phyloP scores from a whole-genome alignment of 2,329 filamentous ascomycete genomes.

The Intubia oerlemansii region DNA sequence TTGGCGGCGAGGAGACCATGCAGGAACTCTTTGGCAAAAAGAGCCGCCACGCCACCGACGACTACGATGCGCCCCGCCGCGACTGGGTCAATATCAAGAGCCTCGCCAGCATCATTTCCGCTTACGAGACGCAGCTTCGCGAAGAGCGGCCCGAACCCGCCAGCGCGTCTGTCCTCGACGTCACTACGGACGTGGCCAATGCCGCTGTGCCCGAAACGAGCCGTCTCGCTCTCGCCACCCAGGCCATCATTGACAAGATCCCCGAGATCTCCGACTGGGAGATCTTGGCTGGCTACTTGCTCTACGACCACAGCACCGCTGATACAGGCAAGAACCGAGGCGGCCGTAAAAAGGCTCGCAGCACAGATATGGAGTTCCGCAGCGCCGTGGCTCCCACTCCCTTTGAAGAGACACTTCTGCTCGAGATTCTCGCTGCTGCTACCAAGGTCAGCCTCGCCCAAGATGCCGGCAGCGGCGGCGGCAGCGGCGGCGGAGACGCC shows the following conservation, averaged over 20 bases:
- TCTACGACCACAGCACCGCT: slow-evolving; percentile 61
- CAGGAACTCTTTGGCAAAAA: slow-evolving; percentile 54
- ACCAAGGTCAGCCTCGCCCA: slow-evolving; percentile 55
- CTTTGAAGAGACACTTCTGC: slow-evolving; percentile 61
- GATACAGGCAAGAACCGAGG: slow-evolving; percentile 16
- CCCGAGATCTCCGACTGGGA: slow-evolving; percentile 74
- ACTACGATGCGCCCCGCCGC: slow-evolving; percentile 52
- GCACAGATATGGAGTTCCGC: slow-evolving; percentile 40
- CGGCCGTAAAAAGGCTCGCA: slow-evolving; percentile 10
- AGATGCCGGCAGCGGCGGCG: slow-evolving; percentile 37
- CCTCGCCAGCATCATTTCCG: slow-evolving; percentile 60
- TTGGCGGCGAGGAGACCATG: slow-evolving; percentile 58
- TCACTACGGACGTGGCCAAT: slow-evolving; percentile 19
- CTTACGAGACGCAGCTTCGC: slow-evolving; percentile 54
- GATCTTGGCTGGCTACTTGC: slow-evolving; percentile 65
- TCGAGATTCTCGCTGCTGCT: slow-evolving; percentile 69
- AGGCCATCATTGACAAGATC: slow-evolving; percentile 67
- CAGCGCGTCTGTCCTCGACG: slow-evolving; percentile 16
- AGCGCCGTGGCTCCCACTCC: slow-evolving; percentile 50
- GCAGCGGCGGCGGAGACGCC: slow-evolving; percentile 24
- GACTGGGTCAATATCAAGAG: slow-evolving; percentile 89
- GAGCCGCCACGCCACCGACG: slow-evolving; percentile 44
- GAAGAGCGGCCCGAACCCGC: slow-evolving; percentile 13
- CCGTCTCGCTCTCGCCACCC: slow-evolving; percentile 66
- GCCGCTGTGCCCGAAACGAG: slow-evolving; percentile 45